Evolutionary conservation across 2,329 filamentous ascomycete genomes (phyloP).

Genomic region (Paecilomyces dactylethromorphus): DNA sequence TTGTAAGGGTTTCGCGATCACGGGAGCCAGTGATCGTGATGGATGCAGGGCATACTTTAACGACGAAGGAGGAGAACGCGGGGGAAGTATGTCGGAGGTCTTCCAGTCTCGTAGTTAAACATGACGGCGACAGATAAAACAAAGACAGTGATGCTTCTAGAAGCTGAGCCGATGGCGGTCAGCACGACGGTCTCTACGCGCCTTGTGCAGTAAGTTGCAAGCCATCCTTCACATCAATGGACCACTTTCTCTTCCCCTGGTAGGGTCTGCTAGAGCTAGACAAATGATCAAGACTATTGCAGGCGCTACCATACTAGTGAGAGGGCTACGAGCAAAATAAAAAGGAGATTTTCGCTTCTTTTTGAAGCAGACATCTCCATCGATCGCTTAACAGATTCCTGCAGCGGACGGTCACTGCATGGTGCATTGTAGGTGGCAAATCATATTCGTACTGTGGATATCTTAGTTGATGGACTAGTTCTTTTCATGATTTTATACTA

Average conservation of each 20-base stretch:
- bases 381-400: background rate
- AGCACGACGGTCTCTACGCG: background rate
- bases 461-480: background rate
- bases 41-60: background rate
- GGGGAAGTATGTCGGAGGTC: background rate
- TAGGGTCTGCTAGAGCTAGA: background rate
- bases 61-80: conserved; percentile 1
- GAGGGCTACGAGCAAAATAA: background rate
- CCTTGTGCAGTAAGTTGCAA: background rate
- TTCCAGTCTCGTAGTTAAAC: background rate
- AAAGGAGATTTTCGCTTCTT: background rate
- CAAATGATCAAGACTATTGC: background rate
- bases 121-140: background rate
- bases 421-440: background rate
- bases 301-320: background rate
- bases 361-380: background rate
- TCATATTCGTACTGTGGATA: background rate
- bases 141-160: conserved; percentile 10
- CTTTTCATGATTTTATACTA: background rate
- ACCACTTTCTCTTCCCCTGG: background rate
- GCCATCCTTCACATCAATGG: background rate
- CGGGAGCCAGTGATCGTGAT: background rate
- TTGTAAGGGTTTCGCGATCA: background rate
- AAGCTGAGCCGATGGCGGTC: conserved; percentile 2
- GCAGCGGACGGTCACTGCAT: background rate